Evolutionary conservation across 2,329 filamentous ascomycete species (phyloP), one percentile per base, ranked within the genome.

Genomic region (Cordyceps farinosa): DNA sequence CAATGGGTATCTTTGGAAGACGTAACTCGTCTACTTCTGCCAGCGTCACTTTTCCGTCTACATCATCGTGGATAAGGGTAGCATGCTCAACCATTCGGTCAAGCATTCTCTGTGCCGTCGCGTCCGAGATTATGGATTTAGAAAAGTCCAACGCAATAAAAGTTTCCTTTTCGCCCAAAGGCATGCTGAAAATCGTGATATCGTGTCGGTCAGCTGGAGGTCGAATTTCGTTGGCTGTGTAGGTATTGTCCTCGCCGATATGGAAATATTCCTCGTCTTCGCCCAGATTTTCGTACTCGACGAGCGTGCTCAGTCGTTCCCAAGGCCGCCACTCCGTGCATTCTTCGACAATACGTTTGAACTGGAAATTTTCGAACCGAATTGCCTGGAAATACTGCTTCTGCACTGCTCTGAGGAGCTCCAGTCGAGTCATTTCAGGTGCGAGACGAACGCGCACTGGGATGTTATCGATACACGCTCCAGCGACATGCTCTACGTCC

Each of bases 121-220:
- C 47, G 13, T 54, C 50, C 5, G 59, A 32, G 30, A 61, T 29
- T 29, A 51, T 29, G n/a, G 36, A 48, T 22, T 52, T 61, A 7
- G 32, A 53, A 29, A 53, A 61, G 36, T 61, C 59, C 22, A 54
- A 32, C 8, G 59, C 59, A 53, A 61, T 55, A 34, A 61, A 61
- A 2, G 59, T 61, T 47, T 47, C 45, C 36, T 45, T 29, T 32
- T 54, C 58, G 8, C 59, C 22, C 17, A 42, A 6, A 5, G 59
- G 59, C 47, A 54, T 61, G 22, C 59, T 61, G 50, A 42, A 61
- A 15, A 61, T 54, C 2, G 59, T 61, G 9, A 54, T 53, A 45
- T 61, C 59, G 48, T 61, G 59, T 30, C 59, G 59, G 17, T 61
- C 59, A 13, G 59, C 59, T n/a, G 59, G 59, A 9, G 59, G 59